Percentiles rank a stretch among this genome's conserved stretches.
phyloP scores from a whole-genome alignment of 768 basidiomycete genomes.

The Suillus cothurnatus region DNA sequence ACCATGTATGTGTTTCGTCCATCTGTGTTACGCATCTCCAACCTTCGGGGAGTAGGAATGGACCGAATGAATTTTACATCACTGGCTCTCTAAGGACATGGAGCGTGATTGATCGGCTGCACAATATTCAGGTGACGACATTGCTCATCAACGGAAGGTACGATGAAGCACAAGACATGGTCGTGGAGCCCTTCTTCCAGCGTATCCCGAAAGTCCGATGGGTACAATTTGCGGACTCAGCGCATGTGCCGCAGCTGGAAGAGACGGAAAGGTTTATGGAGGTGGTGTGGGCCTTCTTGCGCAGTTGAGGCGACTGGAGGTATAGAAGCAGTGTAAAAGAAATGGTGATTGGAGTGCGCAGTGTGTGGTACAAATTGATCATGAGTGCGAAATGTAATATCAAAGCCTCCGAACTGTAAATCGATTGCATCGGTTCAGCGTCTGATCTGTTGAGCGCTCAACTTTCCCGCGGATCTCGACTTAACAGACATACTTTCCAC shows the following conservation, averaged over 20 bases:
- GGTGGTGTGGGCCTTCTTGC: slow-evolving; percentile 34
- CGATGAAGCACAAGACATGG: slow-evolving; percentile 37
- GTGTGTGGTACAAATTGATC: not conserved
- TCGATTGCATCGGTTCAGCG: not conserved
- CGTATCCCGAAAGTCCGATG: slow-evolving; percentile 37
- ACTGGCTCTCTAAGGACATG: slow-evolving; percentile 36
- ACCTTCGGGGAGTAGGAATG: slow-evolving; percentile 31
- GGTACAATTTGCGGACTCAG: slow-evolving; percentile 39
- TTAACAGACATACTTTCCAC: not conserved
- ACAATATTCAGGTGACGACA: slow-evolving; percentile 36
- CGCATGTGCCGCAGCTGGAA: slow-evolving; percentile 39
- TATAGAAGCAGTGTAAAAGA: not conserved
- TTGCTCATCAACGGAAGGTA: slow-evolving; percentile 39
- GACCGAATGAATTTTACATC: slow-evolving; percentile 42
- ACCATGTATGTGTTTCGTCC: slow-evolving; percentile 42
- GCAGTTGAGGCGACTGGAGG: not conserved
- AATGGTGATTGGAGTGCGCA: not conserved
- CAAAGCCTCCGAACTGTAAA: not conserved
- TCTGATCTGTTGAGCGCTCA: not conserved
- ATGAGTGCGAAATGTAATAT: not conserved
- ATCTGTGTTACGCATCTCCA: slow-evolving; percentile 6
- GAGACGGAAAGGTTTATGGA: slow-evolving; percentile 39
- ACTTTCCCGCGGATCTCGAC: not conserved
- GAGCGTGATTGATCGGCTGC: slow-evolving; percentile 35
- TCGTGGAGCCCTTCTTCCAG: slow-evolving; percentile 36